Conservation (phyloP, 192 early-diverging fungal species). For the Entrophospora sp. region DNA sequence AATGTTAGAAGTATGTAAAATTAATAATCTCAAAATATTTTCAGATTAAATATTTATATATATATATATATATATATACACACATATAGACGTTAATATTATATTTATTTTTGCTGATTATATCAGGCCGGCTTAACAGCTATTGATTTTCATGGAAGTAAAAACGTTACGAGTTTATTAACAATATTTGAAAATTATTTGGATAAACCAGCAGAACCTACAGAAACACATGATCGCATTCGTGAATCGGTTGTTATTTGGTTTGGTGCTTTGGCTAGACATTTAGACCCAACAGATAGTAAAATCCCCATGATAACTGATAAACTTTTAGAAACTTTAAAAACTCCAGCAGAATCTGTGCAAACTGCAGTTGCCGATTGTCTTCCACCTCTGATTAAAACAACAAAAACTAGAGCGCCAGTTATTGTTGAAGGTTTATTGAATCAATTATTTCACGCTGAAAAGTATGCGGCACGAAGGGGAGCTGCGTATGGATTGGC, state of each 20-base stretch:
- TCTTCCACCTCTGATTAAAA: conserved; percentile 83
- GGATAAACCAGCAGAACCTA: conserved; percentile 55
- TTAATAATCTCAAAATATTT: background rate
- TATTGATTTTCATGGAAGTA: conserved; percentile 62
- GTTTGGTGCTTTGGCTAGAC: conserved; percentile 83
- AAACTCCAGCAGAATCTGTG: conserved; percentile 90
- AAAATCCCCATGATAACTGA: conserved; percentile 76
- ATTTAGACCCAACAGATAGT: conserved; percentile 63
- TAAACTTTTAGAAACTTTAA: conserved; percentile 80
- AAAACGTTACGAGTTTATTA: conserved; percentile 58
- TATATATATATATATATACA: too few relatives aligned
- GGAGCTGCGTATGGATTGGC: conserved; percentile 96
- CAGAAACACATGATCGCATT: conserved; percentile 75
- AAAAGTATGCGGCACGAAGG: conserved; percentile 78
- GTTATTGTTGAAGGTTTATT: conserved; percentile 55
- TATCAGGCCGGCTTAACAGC: conserved; percentile 63
- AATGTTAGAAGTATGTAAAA: conserved; percentile 56
- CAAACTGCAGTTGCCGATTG: conserved; percentile 92
- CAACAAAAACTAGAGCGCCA: conserved; percentile 49
- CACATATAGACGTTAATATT: too few relatives aligned
- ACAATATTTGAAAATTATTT: conserved; percentile 73
- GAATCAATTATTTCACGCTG: conserved; percentile 57
- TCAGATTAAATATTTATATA: background rate
- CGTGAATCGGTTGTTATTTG: conserved; percentile 89
- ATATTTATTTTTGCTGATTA: background rate